Evolutionary conservation across 805 yeast genomes (phyloP), one percentile per base, ranked within the genome.

Genomic region (Candida gorgasii): DNA sequence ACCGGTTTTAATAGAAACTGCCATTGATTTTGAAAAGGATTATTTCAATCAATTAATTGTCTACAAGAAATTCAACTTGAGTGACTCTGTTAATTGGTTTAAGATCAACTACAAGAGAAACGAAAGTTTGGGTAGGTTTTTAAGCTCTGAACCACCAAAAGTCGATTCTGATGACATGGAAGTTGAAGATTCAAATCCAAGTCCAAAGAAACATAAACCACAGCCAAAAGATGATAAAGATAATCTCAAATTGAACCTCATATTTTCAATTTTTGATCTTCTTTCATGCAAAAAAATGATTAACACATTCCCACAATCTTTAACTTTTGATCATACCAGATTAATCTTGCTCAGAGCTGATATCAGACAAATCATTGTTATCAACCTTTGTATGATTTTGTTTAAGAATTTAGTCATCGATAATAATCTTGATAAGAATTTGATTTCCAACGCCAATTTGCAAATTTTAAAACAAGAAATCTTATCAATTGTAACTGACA

Each of bases 21-120:
- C 96, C 2, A 84, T 86, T 9, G 90, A 86, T 46, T 87, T 90
- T 56, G 98, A 90, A 65, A 82, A 82, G 54, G 95, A 87, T 60
- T 89, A 89, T 64, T 87, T 84, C 59, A 68, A 67, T 42, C 78
- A 72, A 48, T 67, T 79, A 46, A 65, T 76, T 16, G 56, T 52
- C 42, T 80, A 78, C 45, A 73, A 80, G 47, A 85, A 82, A 57
- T 69, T 83, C 36, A 79, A 80, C 50, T 69, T 86, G 35, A 58
- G 69, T 14, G 79, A 79, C 53, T 79, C 86, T 4, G 68, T 81
- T 54, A 72, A 68, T 46, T 89, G 96, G 96, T 85, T 75, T 55
- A 67, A 66, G 49, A 59, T 61, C 39, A 63, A 66, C 45, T 59
- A 61, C 40, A 43, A 52, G 24, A 62, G 59, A 43, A 58, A 53